Evolutionary conservation across 2,329 filamentous ascomycete genomes (phyloP).

Genomic region (Neophaeococcomyces mojaviensis): DNA sequence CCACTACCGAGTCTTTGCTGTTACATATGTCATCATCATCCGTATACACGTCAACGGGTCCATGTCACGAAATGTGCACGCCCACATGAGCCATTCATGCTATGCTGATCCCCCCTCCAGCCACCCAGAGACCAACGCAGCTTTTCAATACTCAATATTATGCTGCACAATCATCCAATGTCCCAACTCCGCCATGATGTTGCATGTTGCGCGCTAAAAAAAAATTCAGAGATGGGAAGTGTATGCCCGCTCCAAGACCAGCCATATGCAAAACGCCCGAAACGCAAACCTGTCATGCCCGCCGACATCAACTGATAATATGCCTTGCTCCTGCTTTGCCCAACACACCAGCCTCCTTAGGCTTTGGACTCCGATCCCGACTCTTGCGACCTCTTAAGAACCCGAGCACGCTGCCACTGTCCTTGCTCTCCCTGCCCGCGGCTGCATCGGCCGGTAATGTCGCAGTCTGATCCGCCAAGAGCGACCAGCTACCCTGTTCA

Average conservation of each 20-base stretch:
- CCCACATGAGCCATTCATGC: neutral
- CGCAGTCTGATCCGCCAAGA: conserved; percentile 75
- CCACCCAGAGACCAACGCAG: too few relatives aligned
- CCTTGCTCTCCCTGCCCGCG: conserved; percentile 25
- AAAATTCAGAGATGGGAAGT: too few relatives aligned
- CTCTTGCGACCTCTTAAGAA: conserved; percentile 87
- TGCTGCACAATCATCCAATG: too few relatives aligned
- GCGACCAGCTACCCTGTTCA: conserved; percentile 82
- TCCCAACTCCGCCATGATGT: too few relatives aligned
- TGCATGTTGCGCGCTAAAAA: too few relatives aligned
- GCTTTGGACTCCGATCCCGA: conserved; percentile 83
- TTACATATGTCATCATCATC: conserved; percentile 2
- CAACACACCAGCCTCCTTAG: conserved; percentile 83
- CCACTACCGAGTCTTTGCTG: neutral
- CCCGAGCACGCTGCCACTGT: conserved; percentile 68
- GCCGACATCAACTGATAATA: conserved; percentile 56
- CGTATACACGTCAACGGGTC: neutral
- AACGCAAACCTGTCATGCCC: neutral
- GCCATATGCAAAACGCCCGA: too few relatives aligned
- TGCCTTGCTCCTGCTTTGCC: conserved; percentile 91
- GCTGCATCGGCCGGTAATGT: conserved; percentile 61
- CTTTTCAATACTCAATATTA: too few relatives aligned
- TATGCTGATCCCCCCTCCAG: too few relatives aligned
- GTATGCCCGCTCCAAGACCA: too few relatives aligned
- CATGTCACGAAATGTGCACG: neutral